Evolutionary conservation across 805 yeast genomes (phyloP), one percentile per base, ranked within the genome.

Genomic region (Starmerella apis): DNA sequence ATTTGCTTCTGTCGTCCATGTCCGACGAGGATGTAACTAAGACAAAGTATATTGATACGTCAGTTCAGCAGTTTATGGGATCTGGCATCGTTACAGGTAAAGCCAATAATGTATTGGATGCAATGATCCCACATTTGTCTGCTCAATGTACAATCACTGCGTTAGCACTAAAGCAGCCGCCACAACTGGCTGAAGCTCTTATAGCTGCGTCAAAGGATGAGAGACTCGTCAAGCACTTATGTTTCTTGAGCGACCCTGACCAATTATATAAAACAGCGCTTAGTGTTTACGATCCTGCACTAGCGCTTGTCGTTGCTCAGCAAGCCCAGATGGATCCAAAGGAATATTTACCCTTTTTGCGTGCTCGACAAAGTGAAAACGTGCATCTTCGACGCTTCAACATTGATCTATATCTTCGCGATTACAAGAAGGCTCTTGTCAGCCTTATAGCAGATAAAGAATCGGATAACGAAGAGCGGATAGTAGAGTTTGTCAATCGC

Each of bases 261-360:
- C 70, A 77, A 53, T 72, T 92, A 19, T 92, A 90, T 66, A 74
- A 80, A 43, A 79, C 81, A 18, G 83, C 96, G 0, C 73, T 92
- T 51, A 83, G 94, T 2, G 69, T 83, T 19, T 92, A 92, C 61
- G 83, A 92, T 63, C 80, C 92, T 37, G 80, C 80, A 50, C 70
- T 90, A 59, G 78, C 97, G 0, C 72, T 92, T 50, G 73, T 76
- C 11, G 80, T 92, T 52, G 98, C 98, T 0, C 97, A 94, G 64
- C 92, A 87, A 61, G 87, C 96, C 0, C 97, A 90, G 66, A 88
- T 83, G 73, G 99, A 92, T 68, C 99, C 99, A 22, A 86, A 88
- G 61, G 99, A 92, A 66, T 92, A 92, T 59, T 69, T 92, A 47
- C 96, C 98, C 46, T 92, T 92, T 65, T 72, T 92, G 56, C 95